Conservation (phyloP, 805 yeast genomes). For the Wickerhamomyces strasburgensis region DNA sequence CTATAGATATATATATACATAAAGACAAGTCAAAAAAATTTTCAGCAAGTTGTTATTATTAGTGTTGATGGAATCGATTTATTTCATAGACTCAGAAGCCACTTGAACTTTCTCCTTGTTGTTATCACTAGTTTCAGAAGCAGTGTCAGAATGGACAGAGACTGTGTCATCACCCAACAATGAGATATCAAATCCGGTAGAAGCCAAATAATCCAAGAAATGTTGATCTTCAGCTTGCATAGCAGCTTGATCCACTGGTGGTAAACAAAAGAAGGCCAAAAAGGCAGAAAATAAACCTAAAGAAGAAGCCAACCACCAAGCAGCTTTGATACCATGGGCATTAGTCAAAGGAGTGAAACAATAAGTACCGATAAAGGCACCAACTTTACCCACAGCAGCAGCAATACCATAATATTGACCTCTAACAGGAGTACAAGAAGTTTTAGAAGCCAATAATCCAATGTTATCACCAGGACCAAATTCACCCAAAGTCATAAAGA, state of each 20-base stretch:
- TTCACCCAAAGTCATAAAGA: conserved; percentile 83
- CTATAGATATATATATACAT: too few relatives aligned
- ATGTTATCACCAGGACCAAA: conserved; percentile 93
- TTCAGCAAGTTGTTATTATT: too few relatives aligned
- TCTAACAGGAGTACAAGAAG: conserved; percentile 80
- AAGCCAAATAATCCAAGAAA: conserved; percentile 61
- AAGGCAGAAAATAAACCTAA: conserved; percentile 69
- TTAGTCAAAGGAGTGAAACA: conserved; percentile 77
- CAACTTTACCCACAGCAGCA: conserved; percentile 87
- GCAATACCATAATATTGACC: conserved; percentile 90
- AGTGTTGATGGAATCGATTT: conserved; percentile 1
- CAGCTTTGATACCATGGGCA: conserved; percentile 65
- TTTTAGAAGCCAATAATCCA: conserved; percentile 83
- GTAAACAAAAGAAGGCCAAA: conserved; percentile 66
- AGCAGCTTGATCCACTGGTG: conserved; percentile 79
- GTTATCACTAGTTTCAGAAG: background rate
- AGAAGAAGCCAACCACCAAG: conserved; percentile 78
- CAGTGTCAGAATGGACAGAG: background rate
- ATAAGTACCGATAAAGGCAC: conserved; percentile 89
- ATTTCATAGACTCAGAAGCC: background rate
- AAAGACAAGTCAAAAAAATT: too few relatives aligned
- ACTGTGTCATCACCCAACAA: conserved; percentile 39
- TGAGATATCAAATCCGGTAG: conserved; percentile 65
- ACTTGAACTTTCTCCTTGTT: background rate
- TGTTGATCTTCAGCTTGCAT: conserved; percentile 70